Percentiles rank a stretch among this genome's conserved stretches.
Conservation (phyloP, 1,139 yeast species). For the Casaregolazyma suthepensis region DNA sequence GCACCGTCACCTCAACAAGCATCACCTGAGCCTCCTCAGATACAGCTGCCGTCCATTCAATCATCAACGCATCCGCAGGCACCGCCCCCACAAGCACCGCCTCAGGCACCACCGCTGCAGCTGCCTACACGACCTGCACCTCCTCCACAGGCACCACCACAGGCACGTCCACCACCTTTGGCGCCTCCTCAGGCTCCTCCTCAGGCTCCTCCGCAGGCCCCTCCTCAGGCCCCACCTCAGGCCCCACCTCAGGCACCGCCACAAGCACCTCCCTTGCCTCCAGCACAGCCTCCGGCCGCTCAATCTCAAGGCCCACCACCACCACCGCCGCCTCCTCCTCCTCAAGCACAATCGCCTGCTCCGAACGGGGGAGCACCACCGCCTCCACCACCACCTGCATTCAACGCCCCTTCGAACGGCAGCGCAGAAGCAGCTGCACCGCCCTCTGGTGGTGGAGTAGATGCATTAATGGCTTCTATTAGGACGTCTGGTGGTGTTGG, state of each 20-base stretch:
- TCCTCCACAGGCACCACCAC: constrained; percentile 18
- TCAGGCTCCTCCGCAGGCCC: constrained; percentile 26
- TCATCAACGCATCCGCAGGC: constrained; percentile 7
- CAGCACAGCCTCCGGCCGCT: constrained; percentile 26
- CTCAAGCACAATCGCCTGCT: constrained; percentile 27
- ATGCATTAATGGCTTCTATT: constrained; percentile 82
- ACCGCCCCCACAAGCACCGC: constrained; percentile 10
- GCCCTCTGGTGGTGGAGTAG: constrained; percentile 50
- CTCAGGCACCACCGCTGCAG: neutral
- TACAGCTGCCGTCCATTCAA: constrained; percentile 6
- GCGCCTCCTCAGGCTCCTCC: constrained; percentile 35
- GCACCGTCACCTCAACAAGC: constrained; percentile 19
- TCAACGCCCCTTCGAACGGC: constrained; percentile 17
- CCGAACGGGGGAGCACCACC: constrained; percentile 24
- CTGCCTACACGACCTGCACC: constrained; percentile 12
- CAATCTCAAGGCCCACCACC: constrained; percentile 21
- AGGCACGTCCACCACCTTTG: constrained; percentile 21
- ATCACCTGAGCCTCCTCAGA: constrained; percentile 17
- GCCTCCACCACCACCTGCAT: constrained; percentile 30
- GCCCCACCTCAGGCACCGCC: constrained; percentile 31
- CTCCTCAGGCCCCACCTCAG: constrained; percentile 18
- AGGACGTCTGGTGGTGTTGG: constrained; percentile 74
- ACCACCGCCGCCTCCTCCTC: constrained; percentile 23
- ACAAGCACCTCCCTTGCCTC: constrained; percentile 25
- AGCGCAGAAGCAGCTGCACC: constrained; percentile 35